These are phyloP conservation scores for Cicer arietinum DNA, from an alignment of 306 rosid species.

Conservation along the genomic window DNA sequence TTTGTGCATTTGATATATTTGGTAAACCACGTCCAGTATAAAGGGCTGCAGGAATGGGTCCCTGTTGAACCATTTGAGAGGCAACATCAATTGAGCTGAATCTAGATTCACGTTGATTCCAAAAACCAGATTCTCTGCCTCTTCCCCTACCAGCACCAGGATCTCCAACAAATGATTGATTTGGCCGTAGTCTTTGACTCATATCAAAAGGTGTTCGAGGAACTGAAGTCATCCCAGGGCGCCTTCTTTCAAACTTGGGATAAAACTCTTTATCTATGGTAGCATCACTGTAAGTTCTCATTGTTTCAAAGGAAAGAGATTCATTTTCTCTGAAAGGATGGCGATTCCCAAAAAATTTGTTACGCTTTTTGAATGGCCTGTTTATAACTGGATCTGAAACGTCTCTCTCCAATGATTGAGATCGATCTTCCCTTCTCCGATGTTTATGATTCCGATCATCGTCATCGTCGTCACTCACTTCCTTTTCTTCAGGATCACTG, in stretches of 20 bases:
- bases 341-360: conserved; percentile 73
- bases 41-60: conserved; percentile 74
- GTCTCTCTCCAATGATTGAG: conserved; percentile 90
- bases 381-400: conserved; percentile 65
- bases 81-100: conserved; percentile 79
- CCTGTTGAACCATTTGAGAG: conserved; percentile 84
- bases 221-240: conserved; percentile 61
- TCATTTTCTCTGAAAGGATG: conserved; percentile 77
- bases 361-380: conserved; percentile 81
- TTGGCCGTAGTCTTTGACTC: conserved; percentile 69
- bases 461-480: conserved; percentile 93
- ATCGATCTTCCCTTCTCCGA: conserved; percentile 74
- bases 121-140: conserved; percentile 83
- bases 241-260: conserved; percentile 77
- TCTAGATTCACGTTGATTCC: conserved; percentile 87
- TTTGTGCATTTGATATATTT: conserved; percentile 81
- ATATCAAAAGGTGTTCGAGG: conserved; percentile 69
- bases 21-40: conserved; percentile 83
- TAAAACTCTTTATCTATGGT: conserved; percentile 59
- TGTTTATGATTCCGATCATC: conserved; percentile 97
- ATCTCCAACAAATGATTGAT: conserved; percentile 70
- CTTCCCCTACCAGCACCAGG: conserved; percentile 81
- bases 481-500: conserved; percentile 94
- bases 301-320: conserved; percentile 64
- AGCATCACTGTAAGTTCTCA: conserved; percentile 61